A percentile compares a stretch with the other conserved stretches of the same genome.
These are phyloP conservation scores for Scenedesmus sp. DNA, from an alignment of 163 green algal genomes.

Conservation along the genomic window DNA sequence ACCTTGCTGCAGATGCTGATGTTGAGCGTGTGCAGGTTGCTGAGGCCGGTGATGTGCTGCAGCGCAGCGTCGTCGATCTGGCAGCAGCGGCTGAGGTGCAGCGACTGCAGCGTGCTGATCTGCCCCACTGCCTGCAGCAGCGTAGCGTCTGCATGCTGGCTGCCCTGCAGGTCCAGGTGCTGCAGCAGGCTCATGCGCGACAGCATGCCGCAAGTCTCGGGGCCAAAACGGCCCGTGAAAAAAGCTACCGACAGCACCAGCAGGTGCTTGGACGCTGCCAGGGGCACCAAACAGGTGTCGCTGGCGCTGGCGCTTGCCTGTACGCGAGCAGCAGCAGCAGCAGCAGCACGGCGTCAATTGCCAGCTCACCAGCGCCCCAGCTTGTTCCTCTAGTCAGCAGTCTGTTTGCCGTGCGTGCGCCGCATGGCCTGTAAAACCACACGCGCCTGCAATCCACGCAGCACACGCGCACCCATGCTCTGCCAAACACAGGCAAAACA, in stretches of 20 bases:
- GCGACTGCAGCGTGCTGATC: conserved; percentile 44
- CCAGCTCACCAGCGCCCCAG: too few relatives aligned
- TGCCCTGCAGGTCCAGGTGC: conserved; percentile 59
- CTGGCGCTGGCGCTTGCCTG: conserved; percentile 34
- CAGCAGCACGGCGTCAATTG: neutral
- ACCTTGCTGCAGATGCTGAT: conserved; percentile 53
- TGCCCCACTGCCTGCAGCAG: conserved; percentile 41
- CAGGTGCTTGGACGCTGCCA: conserved; percentile 46
- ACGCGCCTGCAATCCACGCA: too few relatives aligned
- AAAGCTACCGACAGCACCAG: conserved; percentile 50
- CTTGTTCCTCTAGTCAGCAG: too few relatives aligned
- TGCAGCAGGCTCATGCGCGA: conserved; percentile 30
- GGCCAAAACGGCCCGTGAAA: conserved; percentile 39
- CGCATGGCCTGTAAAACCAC: too few relatives aligned
- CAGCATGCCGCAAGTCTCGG: conserved; percentile 39
- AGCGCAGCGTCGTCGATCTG: conserved; percentile 46
- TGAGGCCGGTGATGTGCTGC: conserved; percentile 23
- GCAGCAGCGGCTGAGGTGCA: conserved; percentile 56
- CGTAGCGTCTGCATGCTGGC: conserved; percentile 37
- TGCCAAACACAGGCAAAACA: too few relatives aligned
- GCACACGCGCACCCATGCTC: too few relatives aligned
- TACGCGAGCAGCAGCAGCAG: neutral
- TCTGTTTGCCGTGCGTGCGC: too few relatives aligned
- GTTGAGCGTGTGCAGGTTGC: conserved; percentile 50
- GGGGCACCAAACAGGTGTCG: conserved; percentile 47